Conservation (phyloP, 371 early-diverging fungal genomes). For the Actinomucor elegans region DNA sequence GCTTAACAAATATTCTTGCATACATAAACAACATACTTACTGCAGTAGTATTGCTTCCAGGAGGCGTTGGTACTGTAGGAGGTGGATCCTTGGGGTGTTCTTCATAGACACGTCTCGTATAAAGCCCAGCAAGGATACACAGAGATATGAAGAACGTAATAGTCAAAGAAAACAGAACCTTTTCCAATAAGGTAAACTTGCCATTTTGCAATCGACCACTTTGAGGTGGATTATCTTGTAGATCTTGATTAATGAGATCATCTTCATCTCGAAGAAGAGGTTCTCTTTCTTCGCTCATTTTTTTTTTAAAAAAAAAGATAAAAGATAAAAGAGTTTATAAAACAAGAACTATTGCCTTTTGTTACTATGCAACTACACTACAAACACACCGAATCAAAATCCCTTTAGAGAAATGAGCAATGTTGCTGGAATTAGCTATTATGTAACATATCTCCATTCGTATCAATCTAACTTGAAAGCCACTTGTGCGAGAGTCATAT, state of each 20-base stretch:
- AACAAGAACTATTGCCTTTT: too few species aligned
- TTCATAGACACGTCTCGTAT: conserved; percentile 33
- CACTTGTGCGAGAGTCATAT: too few species aligned
- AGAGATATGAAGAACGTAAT: conserved; percentile 33
- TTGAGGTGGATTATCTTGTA: not conserved
- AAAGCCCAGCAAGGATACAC: conserved; percentile 40
- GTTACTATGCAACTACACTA: too few species aligned
- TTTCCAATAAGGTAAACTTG: conserved; percentile 39
- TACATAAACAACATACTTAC: conserved; percentile 14
- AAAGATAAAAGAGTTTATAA: conserved; percentile 5
- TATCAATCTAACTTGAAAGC: too few species aligned
- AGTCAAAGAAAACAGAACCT: conserved; percentile 29
- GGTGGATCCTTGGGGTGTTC: conserved; percentile 11
- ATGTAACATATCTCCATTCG: too few species aligned
- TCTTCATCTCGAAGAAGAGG: conserved; percentile 21
- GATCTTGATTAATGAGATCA: not conserved
- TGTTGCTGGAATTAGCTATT: too few species aligned
- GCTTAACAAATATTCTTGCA: not conserved
- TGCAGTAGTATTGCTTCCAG: conserved; percentile 6
- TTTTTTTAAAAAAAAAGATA: not conserved
- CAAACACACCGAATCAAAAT: too few species aligned
- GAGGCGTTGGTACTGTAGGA: conserved; percentile 2
- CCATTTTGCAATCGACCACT: conserved; percentile 13
- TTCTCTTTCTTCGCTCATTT: conserved; percentile 35
- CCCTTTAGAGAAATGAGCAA: too few species aligned